Base-by-base conservation (phyloP, 2,329 filamentous ascomycete genomes). In the Trichoderma endophyticum region DNA sequence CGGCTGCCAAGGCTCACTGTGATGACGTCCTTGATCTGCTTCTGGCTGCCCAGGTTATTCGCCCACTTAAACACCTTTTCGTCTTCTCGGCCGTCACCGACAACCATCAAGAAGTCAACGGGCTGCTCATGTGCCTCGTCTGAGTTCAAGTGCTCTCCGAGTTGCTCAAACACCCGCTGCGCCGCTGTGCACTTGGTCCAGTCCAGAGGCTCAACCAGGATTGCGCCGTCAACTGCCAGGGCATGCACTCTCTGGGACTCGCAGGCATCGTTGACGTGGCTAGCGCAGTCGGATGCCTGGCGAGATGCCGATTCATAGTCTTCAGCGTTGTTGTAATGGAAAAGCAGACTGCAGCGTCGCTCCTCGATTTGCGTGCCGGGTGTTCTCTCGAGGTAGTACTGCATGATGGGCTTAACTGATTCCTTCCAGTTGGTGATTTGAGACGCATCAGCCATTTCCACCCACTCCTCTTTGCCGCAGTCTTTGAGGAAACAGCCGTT, bases 41-140 rank as follows among this genome's bases (percentile, higher is more conserved):
- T 86, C 9, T 87, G 83, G 3, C 87, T 85, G 26, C 86, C 86
- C 12, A 97, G 83, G 63, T 89, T 86, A 82, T 98, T 97, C 21
- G 95, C 96, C 95, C 96, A 98, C 74, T 91, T 91, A 84, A 97
- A 98, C 24, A 97, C 92, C 76, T 93, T 92, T 79, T 98, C 95
- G 75, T 98, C 96, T 76, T 98, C 95, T 36, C 95, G 91, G 56
- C 95, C 94, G 78, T 98, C 95, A 48, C 95, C 95, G 39, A 95
- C 89, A 7, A 97, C 93, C 83, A 98, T 90, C 71, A 98, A 82
- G 81, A 98, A 98, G 79, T 98, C 94, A 0, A 94, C 88, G 0
- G 86, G 79, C n/a, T 77, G 78, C 73, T 78, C 78, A 76, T 82
- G 76, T 4, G 78, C 74, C 0, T 75, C 75, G 12, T 77, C 75